A percentile compares a stretch with the other conserved stretches of the same genome.
Evolutionary conservation across 345 rosid species (phyloP).

Genomic region (Arabidopsis thaliana): TAIR10.1 NC_003075.7:7338501-7339000

Average conservation of each 20-base stretch:
- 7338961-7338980: slow-evolving; percentile 93
- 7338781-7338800: neutral
- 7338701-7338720: neutral
- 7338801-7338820: neutral
- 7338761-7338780: slow-evolving; percentile 7
- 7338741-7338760: slow-evolving; percentile 18
- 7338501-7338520: neutral
- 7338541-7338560: too few relatives aligned
- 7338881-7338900: slow-evolving; percentile 86
- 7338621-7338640: too few relatives aligned
- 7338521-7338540: neutral
- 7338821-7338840: neutral
- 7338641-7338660: too few relatives aligned
- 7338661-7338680: too few relatives aligned
- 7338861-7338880: slow-evolving; percentile 70
- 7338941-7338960: slow-evolving; percentile 91
- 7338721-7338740: neutral
- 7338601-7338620: too few relatives aligned
- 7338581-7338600: too few relatives aligned
- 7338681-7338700: neutral
- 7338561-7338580: too few relatives aligned
- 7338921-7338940: slow-evolving; percentile 90
- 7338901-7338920: slow-evolving; percentile 96
- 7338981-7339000: slow-evolving; percentile 35
- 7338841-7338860: neutral